Evolutionary conservation across 2,329 filamentous ascomycete genomes (phyloP).

Genomic region (Ophioceras dolichostomum): DNA sequence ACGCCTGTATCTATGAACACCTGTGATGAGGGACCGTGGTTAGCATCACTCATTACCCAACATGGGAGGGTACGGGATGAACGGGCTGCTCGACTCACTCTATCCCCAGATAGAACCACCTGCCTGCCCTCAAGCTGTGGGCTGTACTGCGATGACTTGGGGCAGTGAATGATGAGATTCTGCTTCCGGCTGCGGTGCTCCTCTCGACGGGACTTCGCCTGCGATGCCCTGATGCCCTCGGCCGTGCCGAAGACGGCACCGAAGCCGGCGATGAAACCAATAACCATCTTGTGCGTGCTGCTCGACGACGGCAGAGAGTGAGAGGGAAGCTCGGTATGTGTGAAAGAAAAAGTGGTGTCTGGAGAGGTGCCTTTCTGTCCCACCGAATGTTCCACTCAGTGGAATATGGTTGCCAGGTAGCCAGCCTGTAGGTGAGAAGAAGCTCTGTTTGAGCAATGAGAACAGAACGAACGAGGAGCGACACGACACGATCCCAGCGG

Average conservation of each 20-base stretch:
- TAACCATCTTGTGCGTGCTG: slow-evolving; percentile 12
- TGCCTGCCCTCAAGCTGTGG: slow-evolving; percentile 28
- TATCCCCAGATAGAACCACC: slow-evolving; percentile 30
- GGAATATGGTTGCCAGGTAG: no score
- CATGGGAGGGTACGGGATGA: neutral
- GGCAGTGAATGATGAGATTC: slow-evolving; percentile 31
- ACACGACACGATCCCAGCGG: no score
- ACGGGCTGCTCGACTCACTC: neutral
- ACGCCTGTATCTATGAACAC: slow-evolving; percentile 32
- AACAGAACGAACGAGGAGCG: no score
- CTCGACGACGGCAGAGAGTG: neutral
- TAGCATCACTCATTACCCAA: slow-evolving; percentile 12
- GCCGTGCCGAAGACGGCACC: slow-evolving; percentile 30
- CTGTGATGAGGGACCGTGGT: slow-evolving; percentile 12
- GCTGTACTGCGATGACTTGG: slow-evolving; percentile 31
- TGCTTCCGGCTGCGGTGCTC: slow-evolving; percentile 35
- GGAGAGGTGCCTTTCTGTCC: no score
- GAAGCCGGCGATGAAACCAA: slow-evolving; percentile 24
- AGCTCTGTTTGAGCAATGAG: no score
- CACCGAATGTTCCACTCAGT: no score
- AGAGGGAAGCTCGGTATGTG: neutral
- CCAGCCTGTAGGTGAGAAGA: no score
- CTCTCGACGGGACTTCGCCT: slow-evolving; percentile 29
- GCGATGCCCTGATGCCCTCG: slow-evolving; percentile 32
- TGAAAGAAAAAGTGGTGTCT: no score